These are phyloP conservation scores for Gossypium lobatum DNA, from an alignment of 441 rosid genomes.

Conservation along the genomic window DNA sequence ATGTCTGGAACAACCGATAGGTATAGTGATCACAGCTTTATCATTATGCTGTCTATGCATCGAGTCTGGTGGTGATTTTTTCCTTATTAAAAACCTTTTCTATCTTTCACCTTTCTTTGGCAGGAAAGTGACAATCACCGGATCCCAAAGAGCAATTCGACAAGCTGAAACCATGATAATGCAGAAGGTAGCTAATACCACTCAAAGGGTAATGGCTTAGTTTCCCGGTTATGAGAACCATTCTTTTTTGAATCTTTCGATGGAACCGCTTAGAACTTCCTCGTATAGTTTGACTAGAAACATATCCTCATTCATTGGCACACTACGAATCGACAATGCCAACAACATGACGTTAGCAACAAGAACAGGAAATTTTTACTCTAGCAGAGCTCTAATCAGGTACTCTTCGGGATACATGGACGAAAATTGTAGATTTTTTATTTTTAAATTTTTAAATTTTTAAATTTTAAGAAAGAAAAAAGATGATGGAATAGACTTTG, in stretches of 20 bases:
- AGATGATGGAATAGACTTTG: slow-evolving; percentile 10
- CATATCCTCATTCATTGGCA: slow-evolving; percentile 10
- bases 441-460: background rate
- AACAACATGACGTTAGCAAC: slow-evolving; percentile 11
- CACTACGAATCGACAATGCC: slow-evolving; percentile 16
- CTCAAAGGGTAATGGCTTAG: slow-evolving; percentile 65
- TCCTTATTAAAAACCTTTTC: background rate
- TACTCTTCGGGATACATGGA: slow-evolving; percentile 17
- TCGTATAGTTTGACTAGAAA: slow-evolving; percentile 11
- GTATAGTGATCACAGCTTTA: slow-evolving; percentile 23
- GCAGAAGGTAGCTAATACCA: slow-evolving; percentile 87
- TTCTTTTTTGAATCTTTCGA: slow-evolving; percentile 17
- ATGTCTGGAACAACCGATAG: slow-evolving; percentile 87
- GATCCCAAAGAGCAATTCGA: slow-evolving; percentile 77
- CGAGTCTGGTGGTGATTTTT: background rate
- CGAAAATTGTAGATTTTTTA: background rate
- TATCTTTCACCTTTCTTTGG: background rate
- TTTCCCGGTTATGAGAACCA: slow-evolving; percentile 10
- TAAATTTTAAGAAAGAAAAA: background rate
- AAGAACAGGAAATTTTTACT: slow-evolving; percentile 11
- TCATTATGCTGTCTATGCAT: background rate
- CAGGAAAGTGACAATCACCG: slow-evolving; percentile 95
- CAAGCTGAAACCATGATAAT: slow-evolving; percentile 88
- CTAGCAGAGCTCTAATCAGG: slow-evolving; percentile 23
- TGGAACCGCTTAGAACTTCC: slow-evolving; percentile 15